Conservation (phyloP, 2,329 filamentous ascomycete genomes). For the Sclerotiophoma versabilis region DNA sequence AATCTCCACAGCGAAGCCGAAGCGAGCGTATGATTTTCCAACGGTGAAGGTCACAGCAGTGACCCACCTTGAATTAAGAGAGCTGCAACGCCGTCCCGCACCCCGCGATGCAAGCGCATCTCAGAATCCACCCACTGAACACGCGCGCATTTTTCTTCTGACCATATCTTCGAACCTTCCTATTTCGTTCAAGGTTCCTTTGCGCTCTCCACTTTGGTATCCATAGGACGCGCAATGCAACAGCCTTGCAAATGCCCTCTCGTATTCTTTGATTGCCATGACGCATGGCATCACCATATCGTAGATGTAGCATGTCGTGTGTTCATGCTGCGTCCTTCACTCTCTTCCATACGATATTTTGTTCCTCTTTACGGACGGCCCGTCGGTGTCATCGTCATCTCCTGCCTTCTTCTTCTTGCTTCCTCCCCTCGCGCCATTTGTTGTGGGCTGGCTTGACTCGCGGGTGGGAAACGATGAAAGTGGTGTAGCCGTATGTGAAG, state of each 20-base stretch:
- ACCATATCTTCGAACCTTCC: slow-evolving; percentile 27
- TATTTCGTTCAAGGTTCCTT: slow-evolving; percentile 23
- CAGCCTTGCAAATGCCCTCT: slow-evolving; percentile 15
- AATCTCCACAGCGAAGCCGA: slow-evolving; percentile 30
- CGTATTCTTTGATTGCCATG: slow-evolving; percentile 16
- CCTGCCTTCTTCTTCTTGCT: slow-evolving; percentile 55
- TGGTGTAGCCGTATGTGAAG: slow-evolving; percentile 58
- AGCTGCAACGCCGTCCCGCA: slow-evolving; percentile 22
- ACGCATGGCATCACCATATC: slow-evolving; percentile 1
- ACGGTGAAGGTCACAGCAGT: slow-evolving; percentile 25
- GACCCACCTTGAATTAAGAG: slow-evolving; percentile 33
- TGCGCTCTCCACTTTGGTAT: slow-evolving; percentile 22
- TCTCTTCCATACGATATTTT: slow-evolving; percentile 61
- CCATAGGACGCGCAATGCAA: slow-evolving; percentile 37
- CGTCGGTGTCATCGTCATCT: slow-evolving; percentile 57
- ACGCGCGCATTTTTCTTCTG: slow-evolving; percentile 13
- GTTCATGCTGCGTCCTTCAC: slow-evolving; percentile 31
- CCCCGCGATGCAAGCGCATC: slow-evolving; percentile 31
- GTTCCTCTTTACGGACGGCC: slow-evolving; percentile 54
- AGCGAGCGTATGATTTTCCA: slow-evolving; percentile 29
- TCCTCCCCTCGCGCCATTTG: slow-evolving; percentile 46
- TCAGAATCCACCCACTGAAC: slow-evolving; percentile 10
- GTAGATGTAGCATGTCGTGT: slow-evolving; percentile 3
- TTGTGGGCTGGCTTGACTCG: slow-evolving; percentile 54
- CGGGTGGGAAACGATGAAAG: slow-evolving; percentile 56